These are phyloP conservation scores for Rhodotorula diobovata DNA, from an alignment of 768 basidiomycete species.

Conservation along the genomic window DNA sequence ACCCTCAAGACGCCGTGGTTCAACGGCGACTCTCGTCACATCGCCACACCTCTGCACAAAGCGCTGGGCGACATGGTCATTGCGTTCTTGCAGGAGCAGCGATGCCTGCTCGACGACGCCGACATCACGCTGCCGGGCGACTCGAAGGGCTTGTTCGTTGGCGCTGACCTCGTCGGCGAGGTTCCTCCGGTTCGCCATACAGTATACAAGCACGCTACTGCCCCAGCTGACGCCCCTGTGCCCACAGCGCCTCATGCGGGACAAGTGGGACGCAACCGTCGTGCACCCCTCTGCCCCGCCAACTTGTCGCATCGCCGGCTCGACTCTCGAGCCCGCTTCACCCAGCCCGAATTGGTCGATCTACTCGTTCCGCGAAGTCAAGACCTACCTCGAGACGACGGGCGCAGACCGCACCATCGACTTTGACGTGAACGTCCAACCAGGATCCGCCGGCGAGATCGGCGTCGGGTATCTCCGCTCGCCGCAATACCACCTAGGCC, in stretches of 20 bases:
- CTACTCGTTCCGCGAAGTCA: conserved; percentile 1
- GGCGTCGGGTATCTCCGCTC: not conserved
- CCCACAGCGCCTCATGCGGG: conserved; percentile 1
- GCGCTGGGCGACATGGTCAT: not conserved
- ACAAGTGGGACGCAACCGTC: not conserved
- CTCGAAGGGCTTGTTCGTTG: not conserved
- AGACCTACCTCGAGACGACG: not conserved
- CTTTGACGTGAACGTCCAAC: not conserved
- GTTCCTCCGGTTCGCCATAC: not conserved
- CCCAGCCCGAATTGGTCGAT: not conserved
- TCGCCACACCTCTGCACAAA: not conserved
- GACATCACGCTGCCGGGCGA: not conserved
- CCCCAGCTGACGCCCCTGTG: not conserved
- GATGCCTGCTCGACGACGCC: not conserved
- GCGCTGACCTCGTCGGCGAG: not conserved
- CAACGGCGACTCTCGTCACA: not conserved
- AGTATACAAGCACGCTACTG: too few species aligned
- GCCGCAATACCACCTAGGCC: not conserved
- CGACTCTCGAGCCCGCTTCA: not conserved
- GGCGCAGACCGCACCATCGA: not conserved
- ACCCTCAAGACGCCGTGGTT: not conserved
- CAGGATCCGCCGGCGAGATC: not conserved
- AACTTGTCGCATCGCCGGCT: not conserved
- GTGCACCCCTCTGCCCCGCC: not conserved
- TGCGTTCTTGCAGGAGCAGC: not conserved